Percentiles rank a stretch among this genome's conserved stretches.
Conservation (phyloP, 148 eudicot species). For the Fallopia convolvulus region DNA sequence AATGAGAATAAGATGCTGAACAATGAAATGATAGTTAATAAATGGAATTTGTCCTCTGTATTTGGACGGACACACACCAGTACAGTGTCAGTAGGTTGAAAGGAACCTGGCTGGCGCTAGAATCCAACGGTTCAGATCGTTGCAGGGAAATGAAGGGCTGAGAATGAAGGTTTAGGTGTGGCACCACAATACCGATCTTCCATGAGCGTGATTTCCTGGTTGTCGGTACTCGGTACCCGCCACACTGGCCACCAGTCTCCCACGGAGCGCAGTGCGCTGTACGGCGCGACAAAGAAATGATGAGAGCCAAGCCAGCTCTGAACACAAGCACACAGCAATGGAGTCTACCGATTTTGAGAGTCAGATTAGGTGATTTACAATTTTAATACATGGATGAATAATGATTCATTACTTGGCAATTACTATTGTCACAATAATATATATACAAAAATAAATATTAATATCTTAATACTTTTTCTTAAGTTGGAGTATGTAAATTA, state of each 20-base stretch:
- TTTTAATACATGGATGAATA: no score
- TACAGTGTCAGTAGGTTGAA: background rate
- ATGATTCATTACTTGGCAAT: no score
- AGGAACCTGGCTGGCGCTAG: background rate
- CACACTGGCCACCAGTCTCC: background rate
- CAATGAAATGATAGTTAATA: background rate
- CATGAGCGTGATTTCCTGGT: background rate
- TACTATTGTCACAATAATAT: no score
- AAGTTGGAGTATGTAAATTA: no score
- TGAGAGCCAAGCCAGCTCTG: background rate
- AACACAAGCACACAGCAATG: no score
- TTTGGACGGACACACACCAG: background rate
- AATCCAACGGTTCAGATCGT: background rate
- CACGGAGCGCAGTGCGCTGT: background rate
- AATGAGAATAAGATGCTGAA: no score
- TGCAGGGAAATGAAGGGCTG: background rate
- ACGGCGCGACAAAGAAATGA: background rate
- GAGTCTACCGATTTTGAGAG: no score
- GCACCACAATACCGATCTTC: background rate
- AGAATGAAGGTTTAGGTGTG: background rate
- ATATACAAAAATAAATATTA: no score
- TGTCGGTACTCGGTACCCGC: background rate
- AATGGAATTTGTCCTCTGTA: background rate
- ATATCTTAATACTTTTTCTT: no score
- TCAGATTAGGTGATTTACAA: no score